Conservation (phyloP, 106 monocot genomes). For the Xerophyta viscosa region DNA sequence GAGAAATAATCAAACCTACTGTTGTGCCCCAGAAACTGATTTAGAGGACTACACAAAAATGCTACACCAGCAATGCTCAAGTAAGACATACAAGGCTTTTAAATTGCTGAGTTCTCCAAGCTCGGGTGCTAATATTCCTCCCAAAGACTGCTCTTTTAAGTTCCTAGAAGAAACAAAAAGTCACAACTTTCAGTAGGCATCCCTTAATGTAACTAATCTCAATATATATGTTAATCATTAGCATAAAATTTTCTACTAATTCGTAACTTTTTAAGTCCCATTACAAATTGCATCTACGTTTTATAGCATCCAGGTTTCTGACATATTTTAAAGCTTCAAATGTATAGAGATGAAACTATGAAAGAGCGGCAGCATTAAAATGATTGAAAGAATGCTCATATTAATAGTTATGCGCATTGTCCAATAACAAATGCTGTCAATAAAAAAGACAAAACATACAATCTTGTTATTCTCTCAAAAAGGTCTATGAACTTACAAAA, state of each 20-base stretch:
- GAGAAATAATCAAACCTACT: background rate
- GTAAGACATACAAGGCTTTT: slow-evolving; percentile 47
- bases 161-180: slow-evolving; percentile 27
- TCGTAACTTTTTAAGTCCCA: too few relatives aligned
- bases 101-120: slow-evolving; percentile 55
- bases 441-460: background rate
- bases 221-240: background rate
- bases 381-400: background rate
- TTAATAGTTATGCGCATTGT: too few relatives aligned
- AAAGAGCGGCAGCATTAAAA: too few relatives aligned
- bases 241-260: background rate
- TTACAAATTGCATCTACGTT: too few relatives aligned
- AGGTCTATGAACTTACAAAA: slow-evolving; percentile 49
- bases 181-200: background rate
- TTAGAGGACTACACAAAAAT: too few relatives aligned
- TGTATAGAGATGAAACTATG: too few relatives aligned
- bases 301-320: too few relatives aligned
- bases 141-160: slow-evolving; percentile 38
- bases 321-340: too few relatives aligned
- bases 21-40: background rate
- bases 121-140: slow-evolving; percentile 50
- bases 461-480: background rate
- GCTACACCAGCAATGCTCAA: background rate
- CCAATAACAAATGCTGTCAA: too few relatives aligned
- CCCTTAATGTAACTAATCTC: too few relatives aligned